These are phyloP conservation scores for Dioscorea alata DNA, from an alignment of 106 monocot species.

Conservation along the genomic window DNA sequence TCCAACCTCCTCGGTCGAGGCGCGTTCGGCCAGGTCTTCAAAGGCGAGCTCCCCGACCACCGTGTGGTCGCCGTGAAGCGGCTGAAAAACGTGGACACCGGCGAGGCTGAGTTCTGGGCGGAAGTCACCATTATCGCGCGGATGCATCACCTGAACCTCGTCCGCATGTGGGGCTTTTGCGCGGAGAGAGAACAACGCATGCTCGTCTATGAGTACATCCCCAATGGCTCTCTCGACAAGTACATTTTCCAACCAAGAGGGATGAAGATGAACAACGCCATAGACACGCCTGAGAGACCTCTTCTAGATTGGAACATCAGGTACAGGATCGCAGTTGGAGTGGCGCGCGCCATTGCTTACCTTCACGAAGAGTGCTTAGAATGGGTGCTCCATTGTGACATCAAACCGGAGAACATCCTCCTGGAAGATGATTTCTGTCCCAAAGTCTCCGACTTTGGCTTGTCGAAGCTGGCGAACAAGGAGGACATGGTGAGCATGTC, in stretches of 20 bases:
- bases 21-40: constrained; percentile 50
- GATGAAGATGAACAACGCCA: neutral
- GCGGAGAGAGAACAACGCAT: constrained; percentile 69
- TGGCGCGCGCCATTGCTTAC: constrained; percentile 79
- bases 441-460: constrained; percentile 79
- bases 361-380: constrained; percentile 88
- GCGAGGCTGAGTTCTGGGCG: constrained; percentile 73
- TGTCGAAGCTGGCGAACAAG: constrained; percentile 66
- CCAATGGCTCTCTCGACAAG: constrained; percentile 71
- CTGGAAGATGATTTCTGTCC: constrained; percentile 82
- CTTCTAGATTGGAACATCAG: constrained; percentile 54
- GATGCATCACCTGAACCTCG: constrained; percentile 89
- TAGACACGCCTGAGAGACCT: neutral
- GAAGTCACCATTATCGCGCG: constrained; percentile 76
- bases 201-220: constrained; percentile 81
- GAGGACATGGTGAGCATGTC: constrained; percentile 70
- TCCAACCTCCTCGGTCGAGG: constrained; percentile 44
- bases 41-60: constrained; percentile 45
- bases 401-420: constrained; percentile 88
- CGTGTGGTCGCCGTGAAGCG: constrained; percentile 56
- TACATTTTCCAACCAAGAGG: constrained; percentile 39
- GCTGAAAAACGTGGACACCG: constrained; percentile 31
- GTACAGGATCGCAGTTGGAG: constrained; percentile 73
- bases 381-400: constrained; percentile 90
- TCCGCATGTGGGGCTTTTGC: constrained; percentile 87